Conservation (phyloP, 495 filamentous ascomycete species). For the Hypoxylon subgilvum region DNA sequence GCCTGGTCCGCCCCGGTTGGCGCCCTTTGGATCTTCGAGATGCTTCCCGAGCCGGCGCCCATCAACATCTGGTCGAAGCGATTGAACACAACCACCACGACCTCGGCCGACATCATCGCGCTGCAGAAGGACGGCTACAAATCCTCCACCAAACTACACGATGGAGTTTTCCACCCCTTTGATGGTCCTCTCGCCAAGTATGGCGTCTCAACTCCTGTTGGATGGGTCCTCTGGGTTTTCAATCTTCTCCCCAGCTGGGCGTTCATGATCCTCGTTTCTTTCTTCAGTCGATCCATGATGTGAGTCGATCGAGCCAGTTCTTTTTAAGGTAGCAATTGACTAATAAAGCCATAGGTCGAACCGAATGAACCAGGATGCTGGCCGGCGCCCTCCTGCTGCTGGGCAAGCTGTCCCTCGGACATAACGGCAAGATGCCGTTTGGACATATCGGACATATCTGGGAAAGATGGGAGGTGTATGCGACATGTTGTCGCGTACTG, state of each 20-base stretch:
- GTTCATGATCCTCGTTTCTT: conserved; percentile 80
- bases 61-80: conserved; percentile 66
- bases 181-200: conserved; percentile 72
- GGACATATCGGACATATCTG: neutral
- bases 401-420: conserved; percentile 41
- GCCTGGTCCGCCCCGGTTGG: conserved; percentile 76
- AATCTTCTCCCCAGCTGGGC: conserved; percentile 62
- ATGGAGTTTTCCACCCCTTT: conserved; percentile 81
- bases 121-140: conserved; percentile 69
- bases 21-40: conserved; percentile 72
- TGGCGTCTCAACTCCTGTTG: conserved; percentile 67
- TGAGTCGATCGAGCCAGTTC: conserved; percentile 57
- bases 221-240: conserved; percentile 76
- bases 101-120: conserved; percentile 64
- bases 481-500: conserved; percentile 1
- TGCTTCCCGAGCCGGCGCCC: conserved; percentile 60
- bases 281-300: conserved; percentile 85
- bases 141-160: conserved; percentile 61
- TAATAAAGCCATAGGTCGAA: conserved; percentile 33
- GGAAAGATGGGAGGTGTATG: neutral
- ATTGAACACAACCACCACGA: conserved; percentile 70
- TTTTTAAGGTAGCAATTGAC: neutral
- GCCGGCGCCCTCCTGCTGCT: conserved; percentile 32
- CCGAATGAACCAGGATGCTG: conserved; percentile 43
- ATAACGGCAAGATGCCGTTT: conserved; percentile 21